Evolutionary conservation across 2,329 filamentous ascomycete species (phyloP).

Genomic region (Incumbomyces lentus): DNA sequence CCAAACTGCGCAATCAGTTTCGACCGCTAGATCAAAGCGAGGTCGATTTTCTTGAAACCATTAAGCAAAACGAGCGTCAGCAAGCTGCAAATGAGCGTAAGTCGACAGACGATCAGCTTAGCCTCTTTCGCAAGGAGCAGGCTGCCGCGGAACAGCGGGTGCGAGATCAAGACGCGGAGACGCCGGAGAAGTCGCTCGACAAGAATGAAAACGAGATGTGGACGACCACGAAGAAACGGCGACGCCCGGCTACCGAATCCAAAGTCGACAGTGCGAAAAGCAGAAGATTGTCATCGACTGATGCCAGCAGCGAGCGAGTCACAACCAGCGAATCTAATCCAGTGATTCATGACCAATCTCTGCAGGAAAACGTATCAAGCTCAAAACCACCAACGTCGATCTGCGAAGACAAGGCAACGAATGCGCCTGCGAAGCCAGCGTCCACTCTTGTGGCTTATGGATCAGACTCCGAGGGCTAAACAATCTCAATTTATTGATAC

Average conservation of each 20-base stretch:
- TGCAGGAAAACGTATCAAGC: background rate
- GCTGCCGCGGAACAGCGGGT: slow-evolving; percentile 45
- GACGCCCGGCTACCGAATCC: background rate
- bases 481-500: background rate
- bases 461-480: slow-evolving; percentile 5
- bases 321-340: no score
- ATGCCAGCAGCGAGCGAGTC: background rate
- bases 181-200: background rate
- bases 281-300: background rate
- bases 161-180: background rate
- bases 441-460: slow-evolving; percentile 2
- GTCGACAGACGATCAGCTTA: slow-evolving; percentile 50
- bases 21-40: slow-evolving; percentile 42
- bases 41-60: slow-evolving; percentile 43
- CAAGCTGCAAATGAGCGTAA: slow-evolving; percentile 47
- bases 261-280: background rate
- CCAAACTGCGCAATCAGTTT: slow-evolving; percentile 41
- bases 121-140: slow-evolving; percentile 48
- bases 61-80: slow-evolving; percentile 46
- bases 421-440: background rate
- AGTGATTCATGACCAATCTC: no score
- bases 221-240: slow-evolving; percentile 3
- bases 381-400: background rate
- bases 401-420: background rate
- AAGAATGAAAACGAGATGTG: background rate